Evolutionary conservation across 352 stramenopile species (phyloP).

Genomic region (Peronospora belbahrii): DNA sequence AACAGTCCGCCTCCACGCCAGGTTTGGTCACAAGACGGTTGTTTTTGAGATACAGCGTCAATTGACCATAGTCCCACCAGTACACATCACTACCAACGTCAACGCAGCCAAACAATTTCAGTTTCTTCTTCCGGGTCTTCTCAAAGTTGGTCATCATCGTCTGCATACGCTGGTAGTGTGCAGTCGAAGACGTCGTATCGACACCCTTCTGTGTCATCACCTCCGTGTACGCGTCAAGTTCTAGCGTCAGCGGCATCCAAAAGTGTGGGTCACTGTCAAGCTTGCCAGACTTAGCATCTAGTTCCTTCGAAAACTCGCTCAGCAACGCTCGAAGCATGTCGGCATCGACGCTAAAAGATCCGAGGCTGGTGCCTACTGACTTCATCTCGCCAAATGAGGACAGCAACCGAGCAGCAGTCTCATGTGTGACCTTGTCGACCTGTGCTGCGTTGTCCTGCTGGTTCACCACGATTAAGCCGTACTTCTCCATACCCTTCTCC

Average conservation of each 20-base stretch:
- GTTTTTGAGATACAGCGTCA: conserved; percentile 98
- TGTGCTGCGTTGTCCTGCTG: conserved; percentile 87
- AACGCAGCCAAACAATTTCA: conserved; percentile 94
- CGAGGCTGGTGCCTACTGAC: conserved; percentile 92
- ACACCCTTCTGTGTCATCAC: conserved; percentile 94
- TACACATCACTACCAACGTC: conserved; percentile 95
- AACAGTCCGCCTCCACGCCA: conserved; percentile 68
- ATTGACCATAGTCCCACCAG: conserved; percentile 98
- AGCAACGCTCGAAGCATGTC: conserved; percentile 90
- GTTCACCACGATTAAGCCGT: conserved; percentile 96
- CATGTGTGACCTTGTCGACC: conserved; percentile 97
- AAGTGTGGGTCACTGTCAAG: conserved; percentile 97
- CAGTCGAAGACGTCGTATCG: conserved; percentile 41
- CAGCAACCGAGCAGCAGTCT: conserved; percentile 91
- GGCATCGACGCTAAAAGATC: conserved; percentile 93
- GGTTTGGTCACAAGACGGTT: conserved; percentile 90
- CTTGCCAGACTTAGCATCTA: conserved; percentile 89
- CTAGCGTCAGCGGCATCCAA: conserved; percentile 97
- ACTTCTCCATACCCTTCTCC: conserved; percentile 96
- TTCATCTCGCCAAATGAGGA: conserved; percentile 91
- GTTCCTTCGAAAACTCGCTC: conserved; percentile 88
- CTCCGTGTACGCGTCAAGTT: conserved; percentile 85
- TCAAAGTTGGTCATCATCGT: conserved; percentile 87
- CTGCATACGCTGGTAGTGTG: conserved; percentile 91
- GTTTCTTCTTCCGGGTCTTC: conserved; percentile 38